These are phyloP conservation scores for Plasmodium fragile DNA, from an alignment of 169 alveolate genomes.

Conservation along the genomic window DNA sequence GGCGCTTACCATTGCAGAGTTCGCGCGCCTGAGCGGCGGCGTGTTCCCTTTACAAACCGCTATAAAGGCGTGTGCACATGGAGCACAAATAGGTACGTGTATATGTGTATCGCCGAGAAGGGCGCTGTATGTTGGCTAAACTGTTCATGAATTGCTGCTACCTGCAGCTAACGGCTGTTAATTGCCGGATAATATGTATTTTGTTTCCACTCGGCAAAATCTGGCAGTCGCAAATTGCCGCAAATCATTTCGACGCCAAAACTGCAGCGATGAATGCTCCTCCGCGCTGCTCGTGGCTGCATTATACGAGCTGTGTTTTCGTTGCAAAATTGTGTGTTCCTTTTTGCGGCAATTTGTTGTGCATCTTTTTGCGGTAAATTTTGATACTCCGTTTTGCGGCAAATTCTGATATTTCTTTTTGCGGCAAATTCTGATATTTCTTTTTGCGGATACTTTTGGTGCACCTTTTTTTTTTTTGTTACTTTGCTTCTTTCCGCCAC, in stretches of 20 bases:
- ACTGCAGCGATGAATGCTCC: neutral
- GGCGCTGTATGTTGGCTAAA: neutral
- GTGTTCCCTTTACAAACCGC: neutral
- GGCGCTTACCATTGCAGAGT: slow-evolving; percentile 38
- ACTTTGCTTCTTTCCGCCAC: neutral
- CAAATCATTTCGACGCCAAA: neutral
- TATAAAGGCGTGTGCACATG: neutral
- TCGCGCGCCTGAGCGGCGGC: neutral
- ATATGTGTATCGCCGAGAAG: neutral
- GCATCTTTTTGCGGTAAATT: neutral
- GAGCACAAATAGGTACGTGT: neutral
- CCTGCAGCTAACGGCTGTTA: neutral
- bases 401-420: neutral
- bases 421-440: too few species aligned
- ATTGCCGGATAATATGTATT: neutral
- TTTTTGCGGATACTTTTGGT: neutral
- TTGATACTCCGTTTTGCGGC: neutral
- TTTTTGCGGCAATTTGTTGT: neutral
- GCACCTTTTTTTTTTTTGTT: neutral
- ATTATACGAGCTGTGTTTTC: neutral
- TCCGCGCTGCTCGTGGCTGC: neutral
- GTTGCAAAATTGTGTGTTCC: neutral
- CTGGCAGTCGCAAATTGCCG: neutral
- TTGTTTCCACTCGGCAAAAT: neutral
- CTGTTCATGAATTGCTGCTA: neutral